Evolutionary conservation across 768 basidiomycete species (phyloP).

Genomic region (Neoboletus subvelutipes): DNA sequence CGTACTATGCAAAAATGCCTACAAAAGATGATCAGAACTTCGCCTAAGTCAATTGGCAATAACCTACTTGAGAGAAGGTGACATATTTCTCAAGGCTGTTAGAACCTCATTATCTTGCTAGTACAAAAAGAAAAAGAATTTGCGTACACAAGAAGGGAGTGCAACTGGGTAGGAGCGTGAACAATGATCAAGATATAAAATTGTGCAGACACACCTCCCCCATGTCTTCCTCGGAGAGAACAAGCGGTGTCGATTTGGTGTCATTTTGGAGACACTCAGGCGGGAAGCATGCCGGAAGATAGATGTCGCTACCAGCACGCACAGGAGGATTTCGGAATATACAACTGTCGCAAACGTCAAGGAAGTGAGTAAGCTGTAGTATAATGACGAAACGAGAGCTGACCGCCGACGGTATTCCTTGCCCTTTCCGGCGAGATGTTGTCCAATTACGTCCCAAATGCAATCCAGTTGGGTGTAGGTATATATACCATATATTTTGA

Average conservation of each 20-base stretch:
- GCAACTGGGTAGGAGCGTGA: slow-evolving; percentile 39
- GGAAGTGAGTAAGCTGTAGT: background rate
- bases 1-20: slow-evolving; percentile 29
- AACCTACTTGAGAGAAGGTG: slow-evolving; percentile 29
- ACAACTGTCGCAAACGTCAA: slow-evolving; percentile 38
- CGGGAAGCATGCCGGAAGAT: slow-evolving; percentile 52
- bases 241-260: slow-evolving; percentile 23
- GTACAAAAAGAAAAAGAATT: background rate
- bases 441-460: slow-evolving; percentile 47
- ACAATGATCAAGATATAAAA: background rate
- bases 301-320: slow-evolving; percentile 41
- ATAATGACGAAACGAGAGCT: background rate
- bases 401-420: slow-evolving; percentile 56
- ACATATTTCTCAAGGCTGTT: slow-evolving; percentile 34
- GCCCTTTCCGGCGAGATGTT: slow-evolving; percentile 43
- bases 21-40: slow-evolving; percentile 26
- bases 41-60: slow-evolving; percentile 30
- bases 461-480: slow-evolving; percentile 48
- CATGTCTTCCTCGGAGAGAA: slow-evolving; percentile 43
- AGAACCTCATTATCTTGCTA: slow-evolving; percentile 40
- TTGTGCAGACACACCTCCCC: slow-evolving; percentile 40
- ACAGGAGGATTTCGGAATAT: slow-evolving; percentile 38
- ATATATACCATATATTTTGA: slow-evolving; percentile 51
- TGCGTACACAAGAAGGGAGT: slow-evolving; percentile 56
- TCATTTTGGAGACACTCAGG: slow-evolving; percentile 30